Evolutionary conservation across 2,329 filamentous ascomycete genomes (phyloP), one percentile per base, ranked within the genome.

Genomic region (Aspergillus fijiensis): DNA sequence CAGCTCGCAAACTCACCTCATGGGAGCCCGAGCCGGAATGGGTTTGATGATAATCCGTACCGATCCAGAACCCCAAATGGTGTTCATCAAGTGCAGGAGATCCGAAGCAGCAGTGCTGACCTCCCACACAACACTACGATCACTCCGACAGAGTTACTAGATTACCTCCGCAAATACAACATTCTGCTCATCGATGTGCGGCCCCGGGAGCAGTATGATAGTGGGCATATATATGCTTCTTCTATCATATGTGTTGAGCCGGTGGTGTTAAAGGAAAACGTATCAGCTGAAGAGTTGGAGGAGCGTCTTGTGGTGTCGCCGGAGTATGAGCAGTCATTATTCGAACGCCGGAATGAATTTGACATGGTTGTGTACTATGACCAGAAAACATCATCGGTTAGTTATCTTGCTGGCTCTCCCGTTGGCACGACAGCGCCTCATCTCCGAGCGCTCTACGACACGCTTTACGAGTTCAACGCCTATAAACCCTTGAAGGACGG

Each of bases 311-410:
- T 82, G 11, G 71, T 81, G 48, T 80, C 79, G 12, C 80, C 80
- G 2, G 78, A 81, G 51, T 68, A 72, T 51, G 95, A 99, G 73
- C 87, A 90, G 66, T 77, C 82, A 1, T 80, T 91, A 33, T 96
- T 96, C 68, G 87, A 86, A 58, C 84, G 89, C 57, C 80, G 86
- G 14, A 84, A 93, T 64, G 83, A 89, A 58, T 96, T 90, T 68
- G 92, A 98, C 66, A 77, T 97, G 48, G 85, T 99, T 11, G 90
- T 99, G 0, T 95, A 96, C 69, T 96, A 98, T 73, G 92, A 99
- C 73, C 85, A 94, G 65, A 76, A 73, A 14, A 87, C 85, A 63
- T 83, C 72, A 81, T 90, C 70, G 60, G 84, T 75, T 65, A 80
- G 64, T 68, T 96, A 83, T 68, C 77, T 84, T 59, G 67, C 76